Conservation (phyloP, 2,329 filamentous ascomycete species). For the Nannizziopsis barbatae region DNA sequence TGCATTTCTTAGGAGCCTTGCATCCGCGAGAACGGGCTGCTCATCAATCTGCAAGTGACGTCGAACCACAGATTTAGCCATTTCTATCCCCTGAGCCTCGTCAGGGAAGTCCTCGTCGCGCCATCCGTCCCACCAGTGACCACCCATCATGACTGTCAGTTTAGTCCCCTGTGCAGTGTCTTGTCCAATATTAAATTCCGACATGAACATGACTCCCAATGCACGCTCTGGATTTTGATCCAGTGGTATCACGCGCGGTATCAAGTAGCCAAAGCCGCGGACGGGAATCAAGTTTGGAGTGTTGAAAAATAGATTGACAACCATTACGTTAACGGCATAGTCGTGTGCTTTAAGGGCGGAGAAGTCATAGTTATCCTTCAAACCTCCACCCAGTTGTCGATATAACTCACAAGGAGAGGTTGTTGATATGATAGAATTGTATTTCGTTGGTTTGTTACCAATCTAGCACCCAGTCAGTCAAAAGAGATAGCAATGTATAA, state of each 20-base stretch:
- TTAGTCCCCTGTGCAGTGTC: conserved; percentile 60
- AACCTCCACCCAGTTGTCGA: conserved; percentile 5
- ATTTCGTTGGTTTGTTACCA: conserved; percentile 9
- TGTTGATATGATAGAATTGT: conserved; percentile 22
- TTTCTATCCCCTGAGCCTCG: conserved; percentile 52
- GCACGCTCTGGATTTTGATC: conserved; percentile 70
- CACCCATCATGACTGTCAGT: conserved; percentile 87
- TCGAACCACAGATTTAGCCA: conserved; percentile 58
- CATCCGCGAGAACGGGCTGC: conserved; percentile 50
- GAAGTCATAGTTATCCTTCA: conserved; percentile 11
- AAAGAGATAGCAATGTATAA: not conserved
- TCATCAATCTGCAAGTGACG: conserved; percentile 64
- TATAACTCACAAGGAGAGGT: conserved; percentile 16
- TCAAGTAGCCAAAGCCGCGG: conserved; percentile 79
- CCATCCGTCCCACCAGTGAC: conserved; percentile 74
- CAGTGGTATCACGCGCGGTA: conserved; percentile 60
- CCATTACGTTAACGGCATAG: conserved; percentile 70
- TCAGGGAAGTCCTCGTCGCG: conserved; percentile 45
- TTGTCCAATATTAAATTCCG: conserved; percentile 49
- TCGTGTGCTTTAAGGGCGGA: conserved; percentile 31
- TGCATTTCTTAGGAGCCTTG: conserved; percentile 55
- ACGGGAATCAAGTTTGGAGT: conserved; percentile 53
- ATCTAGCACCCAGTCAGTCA: not conserved
- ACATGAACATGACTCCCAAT: conserved; percentile 88
- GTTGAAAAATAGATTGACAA: conserved; percentile 79